A percentile compares a stretch with the other conserved stretches of the same genome.
Conservation (phyloP, 139 green algal genomes). For the Volvox africanus region DNA sequence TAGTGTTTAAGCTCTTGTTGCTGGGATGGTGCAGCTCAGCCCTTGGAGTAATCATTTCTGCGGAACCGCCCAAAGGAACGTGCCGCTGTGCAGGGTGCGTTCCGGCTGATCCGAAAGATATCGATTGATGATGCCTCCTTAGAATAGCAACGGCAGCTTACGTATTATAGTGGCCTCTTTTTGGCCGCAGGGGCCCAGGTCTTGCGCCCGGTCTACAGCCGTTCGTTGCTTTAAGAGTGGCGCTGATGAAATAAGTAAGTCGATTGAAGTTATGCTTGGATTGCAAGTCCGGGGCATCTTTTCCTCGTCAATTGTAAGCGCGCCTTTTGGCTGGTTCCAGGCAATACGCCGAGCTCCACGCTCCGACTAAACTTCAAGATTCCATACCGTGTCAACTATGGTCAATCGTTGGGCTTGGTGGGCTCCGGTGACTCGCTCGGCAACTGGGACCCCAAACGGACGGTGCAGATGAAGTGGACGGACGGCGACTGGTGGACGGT, state of each 20-base stretch:
- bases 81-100: background rate
- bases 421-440: constrained; percentile 34
- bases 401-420: constrained; percentile 9
- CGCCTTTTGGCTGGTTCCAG: background rate
- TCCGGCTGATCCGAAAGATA: background rate
- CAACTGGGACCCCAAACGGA: constrained; percentile 47
- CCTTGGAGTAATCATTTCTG: background rate
- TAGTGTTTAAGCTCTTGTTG: background rate
- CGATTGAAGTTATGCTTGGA: background rate
- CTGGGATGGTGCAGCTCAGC: constrained; percentile 2
- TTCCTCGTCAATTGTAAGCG: background rate
- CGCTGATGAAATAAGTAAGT: constrained; percentile 4
- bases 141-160: background rate
- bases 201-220: constrained; percentile 2
- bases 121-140: background rate
- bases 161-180: background rate
- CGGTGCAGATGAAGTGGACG: constrained; percentile 53
- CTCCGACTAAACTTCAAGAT: constrained; percentile 33
- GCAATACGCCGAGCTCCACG: background rate
- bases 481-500: constrained; percentile 47
- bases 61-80: background rate
- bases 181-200: background rate
- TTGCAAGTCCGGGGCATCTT: background rate
- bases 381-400: constrained; percentile 36
- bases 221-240: constrained; percentile 24